A percentile compares a stretch with the other conserved stretches of the same genome.
These are phyloP conservation scores for Vigna unguiculata DNA, from an alignment of 306 rosid species.

Conservation along the genomic window DNA sequence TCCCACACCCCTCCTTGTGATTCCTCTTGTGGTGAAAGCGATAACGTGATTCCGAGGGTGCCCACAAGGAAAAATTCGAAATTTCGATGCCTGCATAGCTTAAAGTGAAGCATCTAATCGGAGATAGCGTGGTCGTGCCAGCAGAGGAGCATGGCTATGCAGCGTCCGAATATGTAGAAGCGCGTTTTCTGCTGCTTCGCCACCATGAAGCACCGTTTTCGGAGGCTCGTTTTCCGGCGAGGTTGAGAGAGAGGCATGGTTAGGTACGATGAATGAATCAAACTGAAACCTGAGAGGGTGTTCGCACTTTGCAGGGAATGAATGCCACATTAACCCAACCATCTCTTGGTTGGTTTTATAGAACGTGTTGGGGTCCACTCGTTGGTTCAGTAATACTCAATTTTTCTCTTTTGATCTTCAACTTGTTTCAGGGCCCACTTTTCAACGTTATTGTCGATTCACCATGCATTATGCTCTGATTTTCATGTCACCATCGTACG, in stretches of 20 bases:
- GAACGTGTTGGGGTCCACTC: not conserved
- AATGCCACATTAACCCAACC: not conserved
- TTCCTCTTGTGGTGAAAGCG: slow-evolving; percentile 21
- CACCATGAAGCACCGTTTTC: slow-evolving; percentile 46
- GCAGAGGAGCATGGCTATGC: slow-evolving; percentile 59
- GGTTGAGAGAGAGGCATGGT: slow-evolving; percentile 46
- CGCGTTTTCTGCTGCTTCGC: slow-evolving; percentile 58
- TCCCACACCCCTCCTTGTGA: not conserved
- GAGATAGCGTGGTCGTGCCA: slow-evolving; percentile 57
- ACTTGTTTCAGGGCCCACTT: not conserved
- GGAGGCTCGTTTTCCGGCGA: slow-evolving; percentile 36
- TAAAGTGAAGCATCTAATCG: slow-evolving; percentile 38
- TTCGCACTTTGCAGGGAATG: not conserved
- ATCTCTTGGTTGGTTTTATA: not conserved
- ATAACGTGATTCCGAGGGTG: not conserved
- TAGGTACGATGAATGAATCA: not conserved
- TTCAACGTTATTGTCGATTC: slow-evolving; percentile 4
- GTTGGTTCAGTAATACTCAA: not conserved
- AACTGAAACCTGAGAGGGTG: not conserved
- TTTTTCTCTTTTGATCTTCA: not conserved
- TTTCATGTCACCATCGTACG: slow-evolving; percentile 4
- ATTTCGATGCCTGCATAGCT: not conserved
- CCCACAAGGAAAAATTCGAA: not conserved
- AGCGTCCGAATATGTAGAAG: slow-evolving; percentile 53
- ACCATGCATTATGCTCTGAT: slow-evolving; percentile 11